These are phyloP conservation scores for Macadamia tetraphylla DNA, from an alignment of 164 flowering plant species.

Conservation along the genomic window DNA sequence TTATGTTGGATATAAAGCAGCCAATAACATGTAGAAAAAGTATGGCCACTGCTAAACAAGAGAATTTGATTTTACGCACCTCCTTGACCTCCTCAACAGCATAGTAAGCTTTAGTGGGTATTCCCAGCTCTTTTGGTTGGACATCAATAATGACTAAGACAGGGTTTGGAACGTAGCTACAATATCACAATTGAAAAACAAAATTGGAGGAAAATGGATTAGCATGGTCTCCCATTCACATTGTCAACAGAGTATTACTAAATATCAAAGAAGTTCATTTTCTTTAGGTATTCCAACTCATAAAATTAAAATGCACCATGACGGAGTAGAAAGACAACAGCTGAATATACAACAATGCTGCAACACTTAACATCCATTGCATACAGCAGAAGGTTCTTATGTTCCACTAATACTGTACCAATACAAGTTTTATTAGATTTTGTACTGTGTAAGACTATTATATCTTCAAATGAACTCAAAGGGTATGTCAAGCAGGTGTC, in stretches of 20 bases:
- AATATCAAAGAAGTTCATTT: not conserved
- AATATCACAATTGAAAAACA: conserved; percentile 3
- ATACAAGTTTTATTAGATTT: no score
- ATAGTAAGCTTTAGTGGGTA: conserved; percentile 94
- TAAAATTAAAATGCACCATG: no score
- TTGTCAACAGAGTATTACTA: not conserved
- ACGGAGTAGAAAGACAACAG: no score
- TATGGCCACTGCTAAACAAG: not conserved
- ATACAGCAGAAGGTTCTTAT: no score
- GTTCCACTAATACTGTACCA: no score
- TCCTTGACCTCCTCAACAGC: conserved; percentile 97
- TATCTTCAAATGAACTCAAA: no score
- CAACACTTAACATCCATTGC: no score
- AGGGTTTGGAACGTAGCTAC: conserved; percentile 91
- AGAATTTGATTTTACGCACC: conserved; percentile 29
- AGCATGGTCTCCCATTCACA: not conserved
- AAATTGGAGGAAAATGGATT: not conserved
- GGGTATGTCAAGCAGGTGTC: no score
- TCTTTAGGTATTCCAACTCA: no score
- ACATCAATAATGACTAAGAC: conserved; percentile 97
- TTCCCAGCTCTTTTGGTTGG: conserved; percentile 92
- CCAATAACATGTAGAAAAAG: not conserved
- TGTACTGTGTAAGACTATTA: no score
- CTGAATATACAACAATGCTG: no score
- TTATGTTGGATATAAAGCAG: no score